Evolutionary conservation across 2,329 filamentous ascomycete species (phyloP), one percentile per base, ranked within the genome.

Genomic region (Venturia nashicola): DNA sequence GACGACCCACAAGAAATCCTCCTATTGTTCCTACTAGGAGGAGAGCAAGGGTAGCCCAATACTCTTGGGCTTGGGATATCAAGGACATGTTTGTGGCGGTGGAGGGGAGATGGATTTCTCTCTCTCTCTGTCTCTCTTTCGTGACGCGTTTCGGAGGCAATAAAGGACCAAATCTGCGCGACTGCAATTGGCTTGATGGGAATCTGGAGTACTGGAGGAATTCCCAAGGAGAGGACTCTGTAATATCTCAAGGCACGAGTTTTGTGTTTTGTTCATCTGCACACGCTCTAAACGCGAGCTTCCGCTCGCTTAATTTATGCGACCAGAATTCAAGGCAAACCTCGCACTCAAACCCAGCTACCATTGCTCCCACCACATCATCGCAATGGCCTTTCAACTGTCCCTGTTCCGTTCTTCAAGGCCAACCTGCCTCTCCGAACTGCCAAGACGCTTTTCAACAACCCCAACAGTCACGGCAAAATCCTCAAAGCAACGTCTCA

Each of bases 1-100:
- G 61, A 48, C 57, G 48, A 62, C 67, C 61, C 55, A 63, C 42
- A 64, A 54, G 42, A 27, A 67, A 60, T 12, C 54, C 63, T 61
- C 48, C 61, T 40, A 62, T 61, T 61, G 59, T 61, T 18, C 59
- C 59, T 43, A 46, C 36, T 12, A 61, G n/a, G 7, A 61, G 59
- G 14, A 61, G 43, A 36, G 20, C 59, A 12, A 46, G 23, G 16
- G 32, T 57, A 20, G 51, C 27, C 51, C 51, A 39, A 36, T 57
- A 57, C 51, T 57, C 51, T 36, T 57, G 51, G 32, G 27, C 51
- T 8, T 57, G 51, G 27, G 51, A 36, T 34, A 57, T 16, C 51
- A 57, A 18, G 16, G 51, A 57, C 51, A 57, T 57, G 5, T 34
- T 18, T n/a, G 16, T 27, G n/a, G 16, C 18, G 32, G 8, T 36